Base-by-base conservation (phyloP, 768 basidiomycete species). In the Phallus indusiatus region DNA sequence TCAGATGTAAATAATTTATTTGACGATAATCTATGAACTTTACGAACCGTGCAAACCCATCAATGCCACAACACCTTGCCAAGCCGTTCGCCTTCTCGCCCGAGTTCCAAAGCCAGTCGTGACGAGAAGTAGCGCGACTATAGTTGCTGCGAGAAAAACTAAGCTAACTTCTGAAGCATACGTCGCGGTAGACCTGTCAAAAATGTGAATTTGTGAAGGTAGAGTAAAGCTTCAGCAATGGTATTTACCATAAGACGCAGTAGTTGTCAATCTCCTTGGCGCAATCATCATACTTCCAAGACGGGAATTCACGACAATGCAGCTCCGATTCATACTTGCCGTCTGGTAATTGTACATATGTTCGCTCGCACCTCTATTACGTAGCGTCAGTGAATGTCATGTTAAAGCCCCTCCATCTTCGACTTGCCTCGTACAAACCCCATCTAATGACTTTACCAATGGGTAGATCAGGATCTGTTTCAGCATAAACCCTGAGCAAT, bases 1-100 rank as follows among this genome's bases (percentile, higher is more conserved):
- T 46, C 63, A 1, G 34, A 22, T 14, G 18, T 22, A 51, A 14
- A 20, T 16, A 51, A 28, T 28, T 28, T 28, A 28, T 28, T 28
- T 28, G 7, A 28, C 7, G 28, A 51, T 34, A 22, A 34, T 22
- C 11, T 17, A 22, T 51, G 2, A 22, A 2, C 20, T 22, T 7
- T 16, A 22, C 6, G 48, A 63, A 85, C 87, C 79, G 65, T 87
- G 83, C 18, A 88, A 65, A 16, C 81, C 69, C 12, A 87, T 73
- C 10, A 90, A 69, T 16, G 80, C 81, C 8, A 85, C 86, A 1
- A 85, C 84, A 1, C 81, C 84, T 67, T 79, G 81, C 88, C 88
- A 90, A 34, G 89, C 83, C 63, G 88, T 80, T 60, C 86, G 75
- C 63, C 88, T 76, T 54, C 88, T 76, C 16, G 86, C 86, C 65